Base-by-base conservation (phyloP, 2,329 filamentous ascomycete genomes). In the Diaporthe sp. region DNA sequence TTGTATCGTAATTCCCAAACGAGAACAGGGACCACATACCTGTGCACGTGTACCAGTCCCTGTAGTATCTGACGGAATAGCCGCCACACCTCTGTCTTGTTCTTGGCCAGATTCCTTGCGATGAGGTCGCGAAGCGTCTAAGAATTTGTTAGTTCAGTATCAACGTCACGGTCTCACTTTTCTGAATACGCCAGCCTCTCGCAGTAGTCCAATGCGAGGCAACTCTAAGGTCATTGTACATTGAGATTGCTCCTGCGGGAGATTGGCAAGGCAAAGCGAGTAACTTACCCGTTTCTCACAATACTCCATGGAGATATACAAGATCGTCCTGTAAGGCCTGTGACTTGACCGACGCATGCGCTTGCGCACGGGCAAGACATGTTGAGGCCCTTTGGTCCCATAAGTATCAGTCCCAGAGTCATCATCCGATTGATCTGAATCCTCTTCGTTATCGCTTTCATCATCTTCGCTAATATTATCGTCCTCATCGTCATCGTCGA, bases 281-380 rank as follows among this genome's bases (percentile, higher is more conserved):
- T 25, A 69, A 57, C 89, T 82, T 85, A 93, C 92, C 78, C 94
- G 91, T 81, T 96, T 97, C 82, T 98, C 96, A 80, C 97, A 99
- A 78, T 98, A 97, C 82, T 99, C 97, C 97, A 99, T 99, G 76
- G 97, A 97, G 73, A 99, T 98, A 82, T 98, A 99, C 55, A 99
- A 88, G 9, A 96, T 92, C 0, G 93, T 96, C 70, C 90, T 90
- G 75, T 90, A 89, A 5, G 90, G 85, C 57, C 89, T 87, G 72
- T 89, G 86, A 55, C 84, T 84, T 58, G 79, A 81, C n/a, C 78
- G 73, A 0, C 79, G 78, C 15, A 72, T 73, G 52, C 79, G 81
- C 73, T 73, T 80, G 78, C 55, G 79, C 76, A 47, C 57, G 38
- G 70, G 47, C 15, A 74, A 28, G 45, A 30, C n/a, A 40, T 73